Percentiles rank a stretch among this genome's conserved stretches.
Conservation (phyloP, 805 yeast genomes). For the Pichia kluyveri region DNA sequence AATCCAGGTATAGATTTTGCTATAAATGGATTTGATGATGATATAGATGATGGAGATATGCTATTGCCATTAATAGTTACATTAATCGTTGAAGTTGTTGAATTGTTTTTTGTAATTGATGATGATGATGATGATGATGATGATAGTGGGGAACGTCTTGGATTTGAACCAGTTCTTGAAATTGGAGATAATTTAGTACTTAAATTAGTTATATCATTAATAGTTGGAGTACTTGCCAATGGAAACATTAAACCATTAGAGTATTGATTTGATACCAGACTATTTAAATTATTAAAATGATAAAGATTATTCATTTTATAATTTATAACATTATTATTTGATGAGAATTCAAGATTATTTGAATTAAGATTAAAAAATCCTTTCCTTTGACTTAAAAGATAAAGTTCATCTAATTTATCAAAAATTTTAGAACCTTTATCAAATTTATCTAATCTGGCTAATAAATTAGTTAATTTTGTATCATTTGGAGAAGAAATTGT, state of each 20-base stretch:
- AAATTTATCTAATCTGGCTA: conserved; percentile 23
- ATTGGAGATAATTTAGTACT: conserved; percentile 4
- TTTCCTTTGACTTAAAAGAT: conserved; percentile 23
- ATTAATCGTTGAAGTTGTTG: conserved; percentile 1
- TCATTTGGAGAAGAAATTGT: conserved; percentile 21
- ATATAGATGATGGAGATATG: not conserved
- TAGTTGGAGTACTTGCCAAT: conserved; percentile 4
- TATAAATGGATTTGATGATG: conserved; percentile 6
- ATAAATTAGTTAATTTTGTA: conserved; percentile 19
- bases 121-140: too few species aligned
- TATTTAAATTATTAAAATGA: conserved; percentile 21
- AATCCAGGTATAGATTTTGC: conserved; percentile 12
- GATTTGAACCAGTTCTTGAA: not conserved
- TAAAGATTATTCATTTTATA: conserved; percentile 18
- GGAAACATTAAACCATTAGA: conserved; percentile 17
- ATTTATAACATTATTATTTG: conserved; percentile 19
- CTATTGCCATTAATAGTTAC: not conserved
- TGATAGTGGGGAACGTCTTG: not conserved
- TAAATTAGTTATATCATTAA: not conserved
- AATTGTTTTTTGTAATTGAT: not conserved
- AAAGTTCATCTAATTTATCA: conserved; percentile 23
- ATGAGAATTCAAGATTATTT: conserved; percentile 23
- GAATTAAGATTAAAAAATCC: conserved; percentile 24
- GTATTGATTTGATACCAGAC: conserved; percentile 19
- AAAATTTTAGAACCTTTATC: conserved; percentile 20